phyloP scores from a whole-genome alignment of 1,284 basidiomycete species.

The Cystobasidium pallidum region DNA sequence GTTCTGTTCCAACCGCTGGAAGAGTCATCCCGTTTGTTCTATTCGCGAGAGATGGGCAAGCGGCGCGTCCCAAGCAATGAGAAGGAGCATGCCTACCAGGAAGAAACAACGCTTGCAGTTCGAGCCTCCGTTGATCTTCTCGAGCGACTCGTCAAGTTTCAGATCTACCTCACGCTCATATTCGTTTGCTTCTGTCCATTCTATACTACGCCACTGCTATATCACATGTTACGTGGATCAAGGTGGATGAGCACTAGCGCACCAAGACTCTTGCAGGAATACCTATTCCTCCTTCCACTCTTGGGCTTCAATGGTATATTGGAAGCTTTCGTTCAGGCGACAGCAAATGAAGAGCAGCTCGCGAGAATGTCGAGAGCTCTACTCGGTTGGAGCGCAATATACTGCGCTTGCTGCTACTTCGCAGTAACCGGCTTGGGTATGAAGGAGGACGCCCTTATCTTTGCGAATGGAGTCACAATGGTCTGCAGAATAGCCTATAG shows the following conservation, averaged over 20 bases:
- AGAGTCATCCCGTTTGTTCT: slow-evolving; percentile 83
- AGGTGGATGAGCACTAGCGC: slow-evolving; percentile 72
- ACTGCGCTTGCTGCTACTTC: slow-evolving; percentile 66
- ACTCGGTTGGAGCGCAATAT: slow-evolving; percentile 65
- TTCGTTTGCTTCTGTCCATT: slow-evolving; percentile 61
- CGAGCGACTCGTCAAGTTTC: slow-evolving; percentile 67
- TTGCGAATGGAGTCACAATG: slow-evolving; percentile 72
- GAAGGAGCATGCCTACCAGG: background rate
- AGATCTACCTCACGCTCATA: slow-evolving; percentile 70
- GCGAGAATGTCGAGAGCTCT: slow-evolving; percentile 65
- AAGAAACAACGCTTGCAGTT: slow-evolving; percentile 4
- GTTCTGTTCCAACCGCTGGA: slow-evolving; percentile 91
- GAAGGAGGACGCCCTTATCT: slow-evolving; percentile 73
- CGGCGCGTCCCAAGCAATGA: slow-evolving; percentile 34
- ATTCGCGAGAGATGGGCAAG: slow-evolving; percentile 61
- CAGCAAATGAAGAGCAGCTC: slow-evolving; percentile 68
- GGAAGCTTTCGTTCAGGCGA: slow-evolving; percentile 83
- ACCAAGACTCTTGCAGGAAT: slow-evolving; percentile 71
- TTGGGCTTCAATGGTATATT: slow-evolving; percentile 84
- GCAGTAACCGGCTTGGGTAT: slow-evolving; percentile 61
- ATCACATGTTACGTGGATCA: slow-evolving; percentile 66
- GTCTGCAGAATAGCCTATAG: slow-evolving; percentile 63
- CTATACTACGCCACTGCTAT: slow-evolving; percentile 70
- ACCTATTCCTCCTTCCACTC: slow-evolving; percentile 75
- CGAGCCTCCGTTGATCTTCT: slow-evolving; percentile 53